These are phyloP conservation scores for Casuarina glauca DNA, from an alignment of 306 rosid species.

Conservation along the genomic window DNA sequence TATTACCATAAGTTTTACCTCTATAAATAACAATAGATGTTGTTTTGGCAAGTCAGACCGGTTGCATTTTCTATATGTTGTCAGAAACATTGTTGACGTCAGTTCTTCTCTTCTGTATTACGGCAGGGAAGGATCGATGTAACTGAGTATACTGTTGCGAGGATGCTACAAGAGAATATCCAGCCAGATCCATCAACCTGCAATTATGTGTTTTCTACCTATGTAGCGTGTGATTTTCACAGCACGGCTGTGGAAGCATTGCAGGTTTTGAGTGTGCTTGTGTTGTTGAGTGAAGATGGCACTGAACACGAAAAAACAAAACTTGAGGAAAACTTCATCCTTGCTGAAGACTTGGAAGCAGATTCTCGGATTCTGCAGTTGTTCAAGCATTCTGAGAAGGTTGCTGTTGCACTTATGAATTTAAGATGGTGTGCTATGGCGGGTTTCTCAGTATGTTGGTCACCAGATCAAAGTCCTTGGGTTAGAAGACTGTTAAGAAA, in stretches of 20 bases:
- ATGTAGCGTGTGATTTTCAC: slow-evolving; percentile 52
- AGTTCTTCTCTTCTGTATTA: slow-evolving; percentile 16
- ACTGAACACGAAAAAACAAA: slow-evolving; percentile 27
- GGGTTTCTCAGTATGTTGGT: slow-evolving; percentile 58
- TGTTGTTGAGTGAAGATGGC: slow-evolving; percentile 50
- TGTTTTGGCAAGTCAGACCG: neutral
- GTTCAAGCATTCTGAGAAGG: slow-evolving; percentile 48
- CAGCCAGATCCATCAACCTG: slow-evolving; percentile 69
- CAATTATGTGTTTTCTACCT: slow-evolving; percentile 59
- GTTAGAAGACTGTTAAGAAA: slow-evolving; percentile 49
- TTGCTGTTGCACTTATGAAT: slow-evolving; percentile 65
- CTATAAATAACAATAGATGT: neutral
- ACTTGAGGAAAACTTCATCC: slow-evolving; percentile 46
- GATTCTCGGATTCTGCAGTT: slow-evolving; percentile 53
- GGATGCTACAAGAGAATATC: slow-evolving; percentile 60
- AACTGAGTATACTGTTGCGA: slow-evolving; percentile 67
- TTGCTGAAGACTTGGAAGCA: slow-evolving; percentile 47
- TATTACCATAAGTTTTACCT: neutral
- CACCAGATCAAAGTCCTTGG: slow-evolving; percentile 67
- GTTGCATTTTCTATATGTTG: slow-evolving; percentile 1
- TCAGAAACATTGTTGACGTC: neutral
- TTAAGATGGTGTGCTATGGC: slow-evolving; percentile 69
- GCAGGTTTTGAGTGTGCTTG: slow-evolving; percentile 60
- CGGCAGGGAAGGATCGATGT: slow-evolving; percentile 70
- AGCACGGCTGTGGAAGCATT: slow-evolving; percentile 70